Base-by-base conservation (phyloP, 352 stramenopile species). In the Pythium periplocum region DNA sequence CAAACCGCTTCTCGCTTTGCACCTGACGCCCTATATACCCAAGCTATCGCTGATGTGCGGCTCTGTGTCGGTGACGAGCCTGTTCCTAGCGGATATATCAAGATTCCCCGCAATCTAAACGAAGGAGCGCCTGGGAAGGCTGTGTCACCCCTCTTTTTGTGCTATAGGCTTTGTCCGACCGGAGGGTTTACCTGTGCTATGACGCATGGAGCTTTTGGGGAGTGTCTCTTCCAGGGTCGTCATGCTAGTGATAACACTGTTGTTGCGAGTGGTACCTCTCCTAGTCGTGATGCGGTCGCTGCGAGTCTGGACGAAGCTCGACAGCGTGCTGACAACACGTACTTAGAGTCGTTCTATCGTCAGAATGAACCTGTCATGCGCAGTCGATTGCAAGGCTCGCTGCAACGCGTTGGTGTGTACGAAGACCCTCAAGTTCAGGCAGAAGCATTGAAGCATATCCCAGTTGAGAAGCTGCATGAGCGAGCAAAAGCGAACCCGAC, bases 391-490 rank as follows among this genome's bases (percentile, higher is more conserved):
- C 54, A 76, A 34, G 66, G 68, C 42, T 73, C 73, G 1, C 37
- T 88, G n/a, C 51, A 81, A 31, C 70, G 76, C 48, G 80, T 71
- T 33, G 69, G 70, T 33, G 69, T 67, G 8, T 93, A 93, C 59
- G 83, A 93, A 54, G 74, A 59, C 46, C 70, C 69, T 34, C 33
- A 57, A n/a, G 75, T 90, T 55, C 81, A 93, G 53, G 65, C 68
- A 10, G 75, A 83, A n/a, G 84, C 82, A 2, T 57, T 87, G 11
- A 78, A 74, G 45, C 65, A 68, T 32, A 92, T 94, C 50, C 84
- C 84, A 7, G 69, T 91, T 1, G 50, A 74, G 31, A 62, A 57
- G n/a, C 57, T 94, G 2, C 66, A 90, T 30, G 78, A 84, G 45
- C 74, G 76, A n/a, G 80, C 79, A 17, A 73, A 63, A 33, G 68